Base-by-base conservation (phyloP, 441 rosid species). In the Lepidium campestre region DNA sequence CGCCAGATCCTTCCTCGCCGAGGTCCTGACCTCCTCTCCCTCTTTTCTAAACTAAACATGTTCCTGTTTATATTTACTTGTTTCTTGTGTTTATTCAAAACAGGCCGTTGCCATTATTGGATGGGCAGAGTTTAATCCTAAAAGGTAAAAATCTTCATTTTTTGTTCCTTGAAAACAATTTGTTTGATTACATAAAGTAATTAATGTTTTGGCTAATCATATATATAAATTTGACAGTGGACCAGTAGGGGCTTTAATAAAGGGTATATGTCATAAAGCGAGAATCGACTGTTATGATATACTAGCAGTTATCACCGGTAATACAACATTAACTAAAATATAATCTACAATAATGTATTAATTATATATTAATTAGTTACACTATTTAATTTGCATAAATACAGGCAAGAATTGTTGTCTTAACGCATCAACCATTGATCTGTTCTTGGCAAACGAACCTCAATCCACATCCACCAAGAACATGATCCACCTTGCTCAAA, bases 401-500 rank as follows among this genome's bases (percentile, higher is more conserved):
- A 27, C 41, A 87, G 97, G 99, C 48, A 72, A 69, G 53, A 94
- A 91, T 57, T 94, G 96, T 62, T 94, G 99, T 68, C 88, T 94
- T 19, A 91, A 94, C 67, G 42, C 82, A 44, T 82, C 99, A 15
- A 86, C 92, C 1, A 80, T 81, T 23, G 81, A 83, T 20, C 64
- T 82, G 6, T 89, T 91, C 72, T 23, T 87, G 35, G 69, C 73
- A 55, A 86, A 87, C 35, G 92, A 86, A 72, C 99, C 96, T 60
- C 99, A 94, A 53, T 77, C 99, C 15, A 84, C 96, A 53, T 59
- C 99, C 50, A 80, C 87, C 47, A 94, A 85, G 81, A 91, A 86
- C 85, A 66, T 93, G 96, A 84, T 94, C 32, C 99, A 94, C 72
- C 81, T 94, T 75, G 73, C 92, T 77, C 97, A 87, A 71, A 84